These are phyloP conservation scores for Arthrobotrys sphaeroides DNA, from an alignment of 2,329 filamentous ascomycete species.

Conservation along the genomic window DNA sequence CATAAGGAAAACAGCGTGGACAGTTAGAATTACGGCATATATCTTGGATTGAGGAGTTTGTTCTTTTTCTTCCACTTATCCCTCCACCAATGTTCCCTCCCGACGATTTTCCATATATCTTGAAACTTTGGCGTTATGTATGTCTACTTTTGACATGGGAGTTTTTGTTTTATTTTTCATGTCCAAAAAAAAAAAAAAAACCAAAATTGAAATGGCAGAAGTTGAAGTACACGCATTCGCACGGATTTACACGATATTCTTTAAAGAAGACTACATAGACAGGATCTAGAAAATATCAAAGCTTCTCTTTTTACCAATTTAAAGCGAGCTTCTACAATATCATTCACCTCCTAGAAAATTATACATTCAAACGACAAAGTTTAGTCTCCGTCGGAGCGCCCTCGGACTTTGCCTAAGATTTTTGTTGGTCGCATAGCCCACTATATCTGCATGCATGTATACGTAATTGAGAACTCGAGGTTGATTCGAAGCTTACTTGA, in stretches of 20 bases:
- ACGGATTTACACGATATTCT: too few species aligned
- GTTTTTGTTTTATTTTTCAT: too few species aligned
- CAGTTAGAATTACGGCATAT: not conserved
- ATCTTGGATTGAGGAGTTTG: slow-evolving; percentile 2
- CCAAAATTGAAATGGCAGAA: not conserved
- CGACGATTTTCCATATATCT: not conserved
- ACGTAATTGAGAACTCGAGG: not conserved
- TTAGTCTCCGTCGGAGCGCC: too few species aligned
- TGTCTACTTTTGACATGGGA: not conserved
- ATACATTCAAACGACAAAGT: too few species aligned
- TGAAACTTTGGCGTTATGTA: not conserved
- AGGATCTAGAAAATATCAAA: slow-evolving; percentile 25
- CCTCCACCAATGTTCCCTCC: not conserved
- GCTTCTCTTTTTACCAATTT: not conserved
- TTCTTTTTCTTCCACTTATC: not conserved
- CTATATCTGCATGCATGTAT: not conserved
- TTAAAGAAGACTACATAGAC: slow-evolving; percentile 7
- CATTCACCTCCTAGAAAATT: too few species aligned
- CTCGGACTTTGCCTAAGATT: too few species aligned
- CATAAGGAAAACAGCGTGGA: not conserved
- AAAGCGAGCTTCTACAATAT: not conserved
- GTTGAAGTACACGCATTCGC: not conserved
- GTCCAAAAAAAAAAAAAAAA: too few species aligned
- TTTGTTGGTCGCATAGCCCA: too few species aligned
- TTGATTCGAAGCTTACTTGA: not conserved